Conservation (phyloP, 2,329 filamentous ascomycete genomes). For the Colletotrichum plurivorum region DNA sequence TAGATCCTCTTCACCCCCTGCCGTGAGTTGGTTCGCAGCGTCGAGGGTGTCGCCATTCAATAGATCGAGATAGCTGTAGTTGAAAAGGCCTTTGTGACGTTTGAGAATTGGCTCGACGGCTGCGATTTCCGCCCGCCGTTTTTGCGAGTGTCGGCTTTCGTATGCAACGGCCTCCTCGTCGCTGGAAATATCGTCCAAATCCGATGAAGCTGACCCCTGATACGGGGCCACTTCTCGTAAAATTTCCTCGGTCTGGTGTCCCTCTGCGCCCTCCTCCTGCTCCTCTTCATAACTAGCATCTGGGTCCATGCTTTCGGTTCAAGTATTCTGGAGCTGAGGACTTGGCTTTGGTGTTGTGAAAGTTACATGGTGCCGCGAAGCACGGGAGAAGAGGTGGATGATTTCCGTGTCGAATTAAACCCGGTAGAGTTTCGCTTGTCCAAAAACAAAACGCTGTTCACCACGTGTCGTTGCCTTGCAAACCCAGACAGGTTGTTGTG, state of each 20-base stretch:
- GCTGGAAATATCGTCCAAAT: neutral
- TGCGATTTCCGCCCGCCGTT: constrained; percentile 48
- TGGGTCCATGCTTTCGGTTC: constrained; percentile 47
- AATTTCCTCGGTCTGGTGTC: neutral
- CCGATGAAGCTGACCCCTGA: neutral
- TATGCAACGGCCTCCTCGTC: constrained; percentile 7
- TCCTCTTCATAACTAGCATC: constrained; percentile 42
- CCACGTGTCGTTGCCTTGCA: constrained; percentile 8
- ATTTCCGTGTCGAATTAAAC: too few species aligned
- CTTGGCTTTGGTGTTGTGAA: constrained; percentile 22
- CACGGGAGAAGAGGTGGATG: neutral
- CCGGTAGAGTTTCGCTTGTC: too few species aligned
- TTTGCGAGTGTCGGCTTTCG: constrained; percentile 43
- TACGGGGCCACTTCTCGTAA: neutral
- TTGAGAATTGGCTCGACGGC: constrained; percentile 56
- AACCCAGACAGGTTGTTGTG: constrained; percentile 9
- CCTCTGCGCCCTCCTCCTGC: neutral
- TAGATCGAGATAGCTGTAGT: constrained; percentile 62
- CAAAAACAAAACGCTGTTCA: too few species aligned
- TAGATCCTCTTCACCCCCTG: constrained; percentile 50
- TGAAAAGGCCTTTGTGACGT: constrained; percentile 59
- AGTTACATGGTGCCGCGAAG: constrained; percentile 30
- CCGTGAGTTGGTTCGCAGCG: constrained; percentile 55
- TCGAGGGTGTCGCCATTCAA: constrained; percentile 73
- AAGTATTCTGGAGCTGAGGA: constrained; percentile 22